Conservation (phyloP, 805 yeast genomes). For the Pichia pseudocactophila region DNA sequence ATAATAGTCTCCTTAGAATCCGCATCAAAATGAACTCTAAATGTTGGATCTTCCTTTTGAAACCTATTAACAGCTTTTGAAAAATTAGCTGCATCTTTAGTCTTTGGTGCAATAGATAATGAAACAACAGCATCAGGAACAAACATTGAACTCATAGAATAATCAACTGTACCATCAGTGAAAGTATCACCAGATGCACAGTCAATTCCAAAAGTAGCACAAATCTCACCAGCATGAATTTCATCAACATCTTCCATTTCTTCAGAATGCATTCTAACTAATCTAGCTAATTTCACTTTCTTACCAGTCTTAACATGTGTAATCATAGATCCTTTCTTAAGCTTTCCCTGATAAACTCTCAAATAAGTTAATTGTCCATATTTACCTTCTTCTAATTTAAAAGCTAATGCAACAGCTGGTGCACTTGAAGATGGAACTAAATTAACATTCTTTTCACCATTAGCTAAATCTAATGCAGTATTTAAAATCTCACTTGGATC, state of each 20-base stretch:
- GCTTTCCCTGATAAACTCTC: slow-evolving; percentile 92
- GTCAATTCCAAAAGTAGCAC: slow-evolving; percentile 98
- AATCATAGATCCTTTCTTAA: slow-evolving; percentile 85
- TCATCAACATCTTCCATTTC: slow-evolving; percentile 98
- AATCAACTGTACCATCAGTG: slow-evolving; percentile 69
- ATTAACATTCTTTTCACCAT: slow-evolving; percentile 59
- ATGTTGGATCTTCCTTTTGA: slow-evolving; percentile 98
- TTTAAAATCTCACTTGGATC: slow-evolving; percentile 90
- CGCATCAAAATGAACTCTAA: slow-evolving; percentile 80
- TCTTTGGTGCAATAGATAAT: slow-evolving; percentile 77
- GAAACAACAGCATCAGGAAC: slow-evolving; percentile 99
- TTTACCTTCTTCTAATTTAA: slow-evolving; percentile 96
- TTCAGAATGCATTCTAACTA: slow-evolving; percentile 97
- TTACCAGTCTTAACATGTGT: slow-evolving; percentile 87
- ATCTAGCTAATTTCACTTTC: slow-evolving; percentile 83
- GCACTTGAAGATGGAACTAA: slow-evolving; percentile 62
- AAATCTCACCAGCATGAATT: slow-evolving; percentile 95
- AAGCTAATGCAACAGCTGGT: slow-evolving; percentile 96
- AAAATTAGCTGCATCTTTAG: slow-evolving; percentile 80
- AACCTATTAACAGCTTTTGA: slow-evolving; percentile 95
- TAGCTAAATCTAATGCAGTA: slow-evolving; percentile 71
- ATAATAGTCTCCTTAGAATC: slow-evolving; percentile 92
- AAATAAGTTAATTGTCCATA: slow-evolving; percentile 96
- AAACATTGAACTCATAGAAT: slow-evolving; percentile 95
- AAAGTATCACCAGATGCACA: slow-evolving; percentile 98